These are phyloP conservation scores for Kluyveromyces dobzhanskii DNA, from an alignment of 805 yeast genomes.

Conservation along the genomic window DNA sequence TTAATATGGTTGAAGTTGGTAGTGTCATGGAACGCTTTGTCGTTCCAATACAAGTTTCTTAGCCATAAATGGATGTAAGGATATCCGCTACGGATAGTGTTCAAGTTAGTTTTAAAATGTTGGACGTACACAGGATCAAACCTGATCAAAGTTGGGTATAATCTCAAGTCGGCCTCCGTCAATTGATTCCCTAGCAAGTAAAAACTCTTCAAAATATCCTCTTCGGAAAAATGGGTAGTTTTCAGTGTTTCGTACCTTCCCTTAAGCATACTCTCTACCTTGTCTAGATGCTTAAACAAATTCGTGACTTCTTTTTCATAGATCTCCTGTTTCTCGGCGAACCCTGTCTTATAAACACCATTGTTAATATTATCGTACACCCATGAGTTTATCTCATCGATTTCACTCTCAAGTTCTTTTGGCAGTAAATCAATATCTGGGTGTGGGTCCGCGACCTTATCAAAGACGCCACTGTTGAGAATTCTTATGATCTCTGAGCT, in stretches of 20 bases:
- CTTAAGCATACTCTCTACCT: slow-evolving; percentile 53
- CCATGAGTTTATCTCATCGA: slow-evolving; percentile 76
- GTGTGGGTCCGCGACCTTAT: slow-evolving; percentile 34
- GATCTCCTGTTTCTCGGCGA: slow-evolving; percentile 74
- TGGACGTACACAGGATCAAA: slow-evolving; percentile 92
- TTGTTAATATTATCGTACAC: slow-evolving; percentile 79
- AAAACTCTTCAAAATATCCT: slow-evolving; percentile 19
- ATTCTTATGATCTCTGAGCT: slow-evolving; percentile 84
- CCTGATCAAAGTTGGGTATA: slow-evolving; percentile 79
- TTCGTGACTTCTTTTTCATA: slow-evolving; percentile 61
- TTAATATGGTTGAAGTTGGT: slow-evolving; percentile 88
- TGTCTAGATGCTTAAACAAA: slow-evolving; percentile 60
- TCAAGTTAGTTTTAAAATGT: slow-evolving; percentile 88
- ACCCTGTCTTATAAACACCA: slow-evolving; percentile 91
- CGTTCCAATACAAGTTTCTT: slow-evolving; percentile 72
- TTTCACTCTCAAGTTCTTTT: slow-evolving; percentile 37
- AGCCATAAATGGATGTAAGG: slow-evolving; percentile 78
- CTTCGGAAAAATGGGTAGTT: slow-evolving; percentile 11
- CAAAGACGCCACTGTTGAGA: slow-evolving; percentile 66
- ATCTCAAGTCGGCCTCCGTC: slow-evolving; percentile 87
- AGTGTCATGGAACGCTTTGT: slow-evolving; percentile 64
- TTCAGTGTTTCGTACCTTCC: slow-evolving; percentile 31
- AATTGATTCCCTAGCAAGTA: slow-evolving; percentile 55
- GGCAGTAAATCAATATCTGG: slow-evolving; percentile 56
- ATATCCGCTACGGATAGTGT: slow-evolving; percentile 68